Evolutionary conservation across 202 grass and related monocot genomes (phyloP).

Genomic region (Hordeum pubiflorum): DNA sequence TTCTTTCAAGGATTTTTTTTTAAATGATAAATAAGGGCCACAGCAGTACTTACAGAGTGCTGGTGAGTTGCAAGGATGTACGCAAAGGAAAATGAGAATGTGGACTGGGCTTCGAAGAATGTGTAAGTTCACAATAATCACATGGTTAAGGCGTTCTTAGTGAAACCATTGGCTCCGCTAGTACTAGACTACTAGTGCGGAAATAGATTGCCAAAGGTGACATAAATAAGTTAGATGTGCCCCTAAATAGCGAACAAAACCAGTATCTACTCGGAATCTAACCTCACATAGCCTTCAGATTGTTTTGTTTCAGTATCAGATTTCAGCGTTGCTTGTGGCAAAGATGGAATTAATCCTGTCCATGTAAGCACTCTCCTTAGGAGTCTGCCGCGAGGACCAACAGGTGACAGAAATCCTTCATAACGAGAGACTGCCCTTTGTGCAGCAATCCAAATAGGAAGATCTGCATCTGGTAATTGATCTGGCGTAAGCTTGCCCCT

Average conservation of each 20-base stretch:
- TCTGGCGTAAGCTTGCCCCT: slow-evolving; percentile 28
- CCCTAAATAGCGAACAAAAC: background rate
- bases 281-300: slow-evolving; percentile 66
- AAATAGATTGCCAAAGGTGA: background rate
- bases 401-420: slow-evolving; percentile 77
- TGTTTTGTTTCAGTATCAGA: slow-evolving; percentile 49
- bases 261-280: slow-evolving; percentile 9
- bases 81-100: background rate
- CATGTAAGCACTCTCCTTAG: slow-evolving; percentile 79
- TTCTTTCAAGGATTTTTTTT: background rate
- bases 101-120: background rate
- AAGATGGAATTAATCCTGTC: slow-evolving; percentile 71
- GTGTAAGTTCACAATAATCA: background rate
- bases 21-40: background rate
- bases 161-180: background rate
- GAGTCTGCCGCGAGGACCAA: slow-evolving; percentile 82
- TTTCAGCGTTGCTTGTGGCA: slow-evolving; percentile 56
- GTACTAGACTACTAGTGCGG: background rate
- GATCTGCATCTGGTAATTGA: slow-evolving; percentile 47
- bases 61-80: background rate
- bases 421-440: slow-evolving; percentile 79
- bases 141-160: background rate
- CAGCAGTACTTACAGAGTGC: background rate
- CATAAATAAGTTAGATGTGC: background rate
- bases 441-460: slow-evolving; percentile 93